These are phyloP conservation scores for Daedalea quercina DNA, from an alignment of 768 basidiomycete species.

Conservation along the genomic window DNA sequence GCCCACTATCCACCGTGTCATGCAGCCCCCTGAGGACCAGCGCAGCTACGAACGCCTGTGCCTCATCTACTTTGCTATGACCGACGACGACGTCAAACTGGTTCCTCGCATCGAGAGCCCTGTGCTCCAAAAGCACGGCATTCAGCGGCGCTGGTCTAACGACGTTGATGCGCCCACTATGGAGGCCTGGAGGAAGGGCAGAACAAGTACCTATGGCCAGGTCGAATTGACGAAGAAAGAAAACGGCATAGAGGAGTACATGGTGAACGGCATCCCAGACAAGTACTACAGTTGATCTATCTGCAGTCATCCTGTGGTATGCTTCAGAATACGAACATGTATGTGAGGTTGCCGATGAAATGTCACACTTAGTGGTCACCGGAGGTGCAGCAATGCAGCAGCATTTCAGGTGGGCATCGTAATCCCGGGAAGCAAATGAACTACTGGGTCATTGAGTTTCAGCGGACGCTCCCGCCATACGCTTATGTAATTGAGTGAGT, in stretches of 20 bases:
- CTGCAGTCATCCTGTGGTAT: no score
- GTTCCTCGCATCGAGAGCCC: constrained; percentile 40
- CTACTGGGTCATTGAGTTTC: no score
- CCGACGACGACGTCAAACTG: constrained; percentile 44
- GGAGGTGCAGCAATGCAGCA: no score
- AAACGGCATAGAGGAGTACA: constrained; percentile 46
- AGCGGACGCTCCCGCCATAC: no score
- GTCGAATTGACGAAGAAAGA: constrained; percentile 34
- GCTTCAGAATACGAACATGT: no score
- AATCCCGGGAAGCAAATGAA: no score
- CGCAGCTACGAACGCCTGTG: constrained; percentile 43
- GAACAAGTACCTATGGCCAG: constrained; percentile 47
- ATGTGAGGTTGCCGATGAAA: no score
- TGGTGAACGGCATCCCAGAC: constrained; percentile 47
- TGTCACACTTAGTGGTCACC: no score
- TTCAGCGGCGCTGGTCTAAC: constrained; percentile 28
- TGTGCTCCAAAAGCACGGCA: constrained; percentile 39
- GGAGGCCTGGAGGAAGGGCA: constrained; percentile 44
- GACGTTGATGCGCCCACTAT: constrained; percentile 42
- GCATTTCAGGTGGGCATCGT: no score
- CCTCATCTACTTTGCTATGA: constrained; percentile 50
- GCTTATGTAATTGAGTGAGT: no score
- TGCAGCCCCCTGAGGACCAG: constrained; percentile 53
- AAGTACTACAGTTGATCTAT: constrained; percentile 49
- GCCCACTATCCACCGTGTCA: constrained; percentile 54